Base-by-base conservation (phyloP, 306 rosid species). In the Styphnolobium japonicum region DNA sequence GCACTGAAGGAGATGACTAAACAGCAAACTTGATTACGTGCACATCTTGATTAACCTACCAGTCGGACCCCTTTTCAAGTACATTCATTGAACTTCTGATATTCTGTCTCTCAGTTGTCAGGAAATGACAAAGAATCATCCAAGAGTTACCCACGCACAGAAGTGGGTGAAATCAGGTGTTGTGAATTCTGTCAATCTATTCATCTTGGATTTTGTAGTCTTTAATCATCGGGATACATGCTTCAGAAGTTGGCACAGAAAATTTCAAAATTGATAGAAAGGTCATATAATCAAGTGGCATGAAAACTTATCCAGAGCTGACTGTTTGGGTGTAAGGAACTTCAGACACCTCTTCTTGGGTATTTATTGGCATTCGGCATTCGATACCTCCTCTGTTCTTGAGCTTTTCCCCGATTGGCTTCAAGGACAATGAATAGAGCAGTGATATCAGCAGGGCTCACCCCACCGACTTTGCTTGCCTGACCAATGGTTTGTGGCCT, bases 391-490 rank as follows among this genome's bases (percentile, higher is more conserved):
- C 67, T 88, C 79, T 81, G 90, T 67, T 86, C 92, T 34, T 86
- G 90, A 81, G 88, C 90, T 84, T 73, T 91, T 79, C 97, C 93
- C 61, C 92, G 48, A 62, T 83, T 88, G 82, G 94, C 39, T 80
- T 95, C 98, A 3, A 95, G 94, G 83, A 88, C 90, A 76, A 93
- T 90, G 57, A 92, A 92, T 46, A 95, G 96, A 76, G 97, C 96
- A 9, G 98, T 95, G 46, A 93, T 87, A 81, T 95, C 98, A 11
- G 98, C 98, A 34, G 98, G 98, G 88, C 91, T 95, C 84, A 95
- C 98, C 81, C 98, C 98, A 27, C 98, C 98, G 1, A 95, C 97
- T 86, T 97, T 85, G 89, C 93, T 88, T 67, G 98, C 98, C 83
- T 95, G 98, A 64, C 98, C 98, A 55, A 95, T 85, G 79, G 97